Conservation (phyloP, 139 green algal genomes). For the Microglena sp. region DNA sequence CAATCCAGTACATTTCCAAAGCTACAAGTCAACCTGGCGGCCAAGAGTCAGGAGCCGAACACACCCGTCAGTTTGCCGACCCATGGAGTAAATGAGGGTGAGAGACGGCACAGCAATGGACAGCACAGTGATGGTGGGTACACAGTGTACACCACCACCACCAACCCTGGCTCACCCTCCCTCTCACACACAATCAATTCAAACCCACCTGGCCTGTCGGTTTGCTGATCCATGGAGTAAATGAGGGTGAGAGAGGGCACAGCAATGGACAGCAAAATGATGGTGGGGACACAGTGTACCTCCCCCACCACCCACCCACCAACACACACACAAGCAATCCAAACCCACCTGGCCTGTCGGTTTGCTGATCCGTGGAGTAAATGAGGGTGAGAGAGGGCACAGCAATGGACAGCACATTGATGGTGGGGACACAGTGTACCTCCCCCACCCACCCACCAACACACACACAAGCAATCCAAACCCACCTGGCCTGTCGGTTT, state of each 20-base stretch:
- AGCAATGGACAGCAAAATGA: constrained; percentile 31
- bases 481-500: constrained; percentile 30
- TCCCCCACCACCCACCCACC: too few relatives aligned
- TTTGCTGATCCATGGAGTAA: constrained; percentile 44
- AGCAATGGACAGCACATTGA: constrained; percentile 31
- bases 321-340: too few relatives aligned
- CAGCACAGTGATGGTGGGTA: constrained; percentile 34
- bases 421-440: too few relatives aligned
- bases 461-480: neutral
- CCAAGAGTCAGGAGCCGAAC: too few relatives aligned
- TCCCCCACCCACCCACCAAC: too few relatives aligned
- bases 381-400: constrained; percentile 40
- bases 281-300: too few relatives aligned
- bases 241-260: constrained; percentile 40
- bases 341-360: constrained; percentile 25
- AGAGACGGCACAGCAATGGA: constrained; percentile 33
- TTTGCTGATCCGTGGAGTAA: constrained; percentile 43
- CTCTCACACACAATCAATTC: neutral
- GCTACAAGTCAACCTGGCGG: too few relatives aligned
- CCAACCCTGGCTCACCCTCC: too few relatives aligned
- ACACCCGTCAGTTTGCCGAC: constrained; percentile 31
- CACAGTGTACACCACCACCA: too few relatives aligned
- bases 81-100: constrained; percentile 43
- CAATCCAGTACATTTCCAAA: too few relatives aligned
- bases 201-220: constrained; percentile 25